Evolutionary conservation across 192 early-diverging fungal species (phyloP), one percentile per base, ranked within the genome.

Genomic region (Phycomyces blakesleeanus): DNA sequence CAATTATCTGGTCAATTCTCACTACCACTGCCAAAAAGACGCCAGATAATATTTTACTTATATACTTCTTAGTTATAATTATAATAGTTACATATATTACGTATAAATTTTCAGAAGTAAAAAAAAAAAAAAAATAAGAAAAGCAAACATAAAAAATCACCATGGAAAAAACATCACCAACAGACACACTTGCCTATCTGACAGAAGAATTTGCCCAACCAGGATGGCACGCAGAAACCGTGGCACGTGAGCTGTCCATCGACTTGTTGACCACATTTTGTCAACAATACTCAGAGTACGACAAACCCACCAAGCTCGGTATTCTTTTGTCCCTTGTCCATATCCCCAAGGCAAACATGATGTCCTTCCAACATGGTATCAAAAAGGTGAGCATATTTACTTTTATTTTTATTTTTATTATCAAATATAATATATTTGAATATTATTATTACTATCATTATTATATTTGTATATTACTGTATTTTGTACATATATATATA

Each of bases 251-350:
- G 22, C 51, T 72, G 21, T 61, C 54, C 16, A 64, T 66, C 12
- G 70, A 72, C n/a, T 27, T 62, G 5, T 55, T 72, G 27, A 27
- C 27, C 15, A 57, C 51, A 0, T 51, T 72, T 20, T 24, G 47
- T 16, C 51, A 34, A 1, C 64, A 72, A 7, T 72, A 57, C 27
- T 1, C 59, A 6, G 52, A 44, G n/a, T 72, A 61, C 54, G 47
- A 60, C 37, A 61, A 51, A 29, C 52, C 40, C 42, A 72, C 53
- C 18, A 56, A 49, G 51, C 59, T 66, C n/a, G 70, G 64, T 14
- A 57, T 72, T 41, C 54, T 72, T 10, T 72, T 72, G 20, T 40
- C 70, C 2, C 27, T 60, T n/a, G 18, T 72, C 20, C 66, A 61
- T 50, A 56, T 72, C 18, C 59, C 47, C 18, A 66, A 66, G 47